These are phyloP conservation scores for Eucalyptus pauciflora DNA, from an alignment of 345 rosid species.

Conservation along the genomic window DNA sequence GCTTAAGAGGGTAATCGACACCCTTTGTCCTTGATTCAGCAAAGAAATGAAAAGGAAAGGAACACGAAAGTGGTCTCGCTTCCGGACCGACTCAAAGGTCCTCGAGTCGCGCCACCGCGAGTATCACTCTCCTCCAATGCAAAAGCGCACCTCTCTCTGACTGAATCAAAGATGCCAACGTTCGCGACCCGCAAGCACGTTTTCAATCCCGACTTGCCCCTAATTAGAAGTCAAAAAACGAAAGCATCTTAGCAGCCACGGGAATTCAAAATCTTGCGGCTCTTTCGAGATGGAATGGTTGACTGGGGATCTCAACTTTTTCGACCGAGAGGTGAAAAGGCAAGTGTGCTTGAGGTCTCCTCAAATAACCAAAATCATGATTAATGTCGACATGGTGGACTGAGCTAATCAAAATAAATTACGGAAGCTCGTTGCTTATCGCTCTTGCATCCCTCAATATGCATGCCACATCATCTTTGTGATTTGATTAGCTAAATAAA, in stretches of 20 bases:
- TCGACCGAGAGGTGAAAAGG: neutral
- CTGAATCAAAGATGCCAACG: fast-evolving
- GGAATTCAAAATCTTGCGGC: neutral
- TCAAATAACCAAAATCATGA: neutral
- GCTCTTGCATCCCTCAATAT: neutral
- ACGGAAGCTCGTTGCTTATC: neutral
- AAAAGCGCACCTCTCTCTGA: neutral
- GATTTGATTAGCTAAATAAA: neutral
- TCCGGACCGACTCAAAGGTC: neutral
- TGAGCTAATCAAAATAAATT: neutral
- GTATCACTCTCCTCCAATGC: neutral
- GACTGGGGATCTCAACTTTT: neutral
- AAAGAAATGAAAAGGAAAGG: neutral
- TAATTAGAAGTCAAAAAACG: neutral
- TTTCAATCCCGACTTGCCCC: neutral
- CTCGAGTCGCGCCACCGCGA: neutral
- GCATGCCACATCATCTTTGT: neutral
- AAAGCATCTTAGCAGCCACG: neutral
- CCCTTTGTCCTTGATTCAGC: neutral
- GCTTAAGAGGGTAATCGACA: neutral
- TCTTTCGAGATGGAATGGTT: neutral
- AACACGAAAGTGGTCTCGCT: neutral
- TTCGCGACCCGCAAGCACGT: neutral
- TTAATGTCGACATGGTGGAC: neutral
- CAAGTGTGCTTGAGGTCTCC: neutral